Evolutionary conservation across 306 rosid genomes (phyloP).

Genomic region (Lotus japonicus): DNA sequence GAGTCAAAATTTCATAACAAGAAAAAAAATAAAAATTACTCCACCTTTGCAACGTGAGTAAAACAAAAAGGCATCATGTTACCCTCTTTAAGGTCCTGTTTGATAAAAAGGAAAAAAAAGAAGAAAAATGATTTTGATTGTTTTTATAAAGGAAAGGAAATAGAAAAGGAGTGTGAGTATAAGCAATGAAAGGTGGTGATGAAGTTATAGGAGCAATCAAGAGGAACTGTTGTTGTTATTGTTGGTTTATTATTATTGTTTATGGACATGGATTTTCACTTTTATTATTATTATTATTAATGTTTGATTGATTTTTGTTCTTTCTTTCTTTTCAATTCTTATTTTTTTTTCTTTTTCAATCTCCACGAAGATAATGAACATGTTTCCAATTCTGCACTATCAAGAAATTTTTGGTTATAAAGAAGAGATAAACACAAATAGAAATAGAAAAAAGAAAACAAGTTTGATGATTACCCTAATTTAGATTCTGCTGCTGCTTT

Average conservation of each 20-base stretch:
- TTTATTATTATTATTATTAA: slow-evolving; percentile 20
- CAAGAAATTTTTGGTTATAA: slow-evolving; percentile 52
- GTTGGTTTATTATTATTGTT: slow-evolving; percentile 34
- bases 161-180: slow-evolving; percentile 33
- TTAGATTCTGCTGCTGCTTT: slow-evolving; percentile 18
- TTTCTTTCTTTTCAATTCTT: slow-evolving; percentile 37
- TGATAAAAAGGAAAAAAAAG: slow-evolving; percentile 23
- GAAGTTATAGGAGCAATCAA: slow-evolving; percentile 45
- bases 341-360: slow-evolving; percentile 12
- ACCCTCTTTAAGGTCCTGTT: slow-evolving; percentile 20
- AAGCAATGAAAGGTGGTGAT: slow-evolving; percentile 73
- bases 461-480: slow-evolving; percentile 33
- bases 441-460: neutral
- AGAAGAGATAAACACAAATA: slow-evolving; percentile 19
- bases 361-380: slow-evolving; percentile 43
- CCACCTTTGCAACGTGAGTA: too few relatives aligned
- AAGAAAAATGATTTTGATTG: slow-evolving; percentile 15
- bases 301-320: slow-evolving; percentile 31
- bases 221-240: slow-evolving; percentile 49
- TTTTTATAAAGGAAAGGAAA: neutral
- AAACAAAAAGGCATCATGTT: neutral
- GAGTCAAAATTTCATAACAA: neutral
- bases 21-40: too few relatives aligned
- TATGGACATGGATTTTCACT: slow-evolving; percentile 34
- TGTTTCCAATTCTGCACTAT: slow-evolving; percentile 64